Base-by-base conservation (phyloP, 345 rosid genomes). In the Dipteronia sinensis region DNA sequence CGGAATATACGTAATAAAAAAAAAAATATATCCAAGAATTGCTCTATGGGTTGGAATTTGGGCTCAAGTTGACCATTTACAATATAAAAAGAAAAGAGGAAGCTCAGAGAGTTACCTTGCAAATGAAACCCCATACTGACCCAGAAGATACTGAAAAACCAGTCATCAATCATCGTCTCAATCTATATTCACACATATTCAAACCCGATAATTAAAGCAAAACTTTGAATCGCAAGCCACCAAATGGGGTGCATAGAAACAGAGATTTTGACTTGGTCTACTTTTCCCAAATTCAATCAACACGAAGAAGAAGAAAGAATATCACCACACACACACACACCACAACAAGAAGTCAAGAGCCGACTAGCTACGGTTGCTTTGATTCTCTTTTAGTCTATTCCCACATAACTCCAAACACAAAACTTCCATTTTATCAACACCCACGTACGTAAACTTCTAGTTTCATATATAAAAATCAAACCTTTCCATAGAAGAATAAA, bases 381-480 rank as follows among this genome's bases (percentile, higher is more conserved):
- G 83, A 74, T 82, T 19, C 76, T 71, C 40, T 62, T 51, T 44
- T n/a, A n/a, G n/a, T n/a, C n/a, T n/a, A n/a, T 42, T 61, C 85
- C 69, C 83, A 65, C 76, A 61, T 42, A 58, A 31, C 2, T 77
- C 77, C 88, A 83, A 76, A 46, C 53, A 38, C 19, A 69, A 84
- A 72, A 20, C 77, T 53, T 67, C 85, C 75, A 69, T 29, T 22
- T 42, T 34, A 42, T 65, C 19, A 11, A 4, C 19, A 31, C 20
- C 49, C 61, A 9, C 4, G 17, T 42, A 53, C 0, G 7, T n/a
- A 65, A 65, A 16, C 44, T 65, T 65, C 68, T 16, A 65, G 9
- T 13, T 65, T n/a, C 27, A 10, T 67, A 1, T 20, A 23, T 20
- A n/a, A 12, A 49, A 29, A 2, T 67, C 49, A 46, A 34, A 51